A percentile compares a stretch with the other conserved stretches of the same genome.
phyloP scores from a whole-genome alignment of 169 alveolate genomes.

The Plasmodium relictum region DNA sequence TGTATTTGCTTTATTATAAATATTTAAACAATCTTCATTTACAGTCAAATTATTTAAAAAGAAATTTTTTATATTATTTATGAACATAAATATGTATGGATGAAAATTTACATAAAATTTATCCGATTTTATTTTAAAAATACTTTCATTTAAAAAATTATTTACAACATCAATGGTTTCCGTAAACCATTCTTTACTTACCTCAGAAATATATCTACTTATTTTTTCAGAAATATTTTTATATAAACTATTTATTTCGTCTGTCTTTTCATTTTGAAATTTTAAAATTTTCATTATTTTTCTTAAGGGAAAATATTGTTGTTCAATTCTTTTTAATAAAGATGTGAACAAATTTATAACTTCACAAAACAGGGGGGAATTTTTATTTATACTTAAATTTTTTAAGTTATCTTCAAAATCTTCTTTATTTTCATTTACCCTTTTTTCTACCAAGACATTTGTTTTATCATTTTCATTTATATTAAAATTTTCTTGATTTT shows the following conservation, averaged over 20 bases:
- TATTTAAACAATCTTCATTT: slow-evolving; percentile 54
- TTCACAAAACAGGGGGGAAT: slow-evolving; percentile 62
- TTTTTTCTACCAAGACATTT: neutral
- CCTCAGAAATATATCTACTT: slow-evolving; percentile 42
- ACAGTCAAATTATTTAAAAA: slow-evolving; percentile 54
- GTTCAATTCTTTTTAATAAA: slow-evolving; percentile 62
- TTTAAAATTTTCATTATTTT: slow-evolving; percentile 50
- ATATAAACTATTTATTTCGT: slow-evolving; percentile 36
- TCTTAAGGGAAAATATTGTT: slow-evolving; percentile 55
- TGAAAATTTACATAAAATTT: slow-evolving; percentile 68
- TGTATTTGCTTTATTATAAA: slow-evolving; percentile 50
- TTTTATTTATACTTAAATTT: slow-evolving; percentile 35
- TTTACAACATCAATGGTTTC: slow-evolving; percentile 69
- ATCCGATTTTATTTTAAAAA: slow-evolving; percentile 32
- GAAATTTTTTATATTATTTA: slow-evolving; percentile 45
- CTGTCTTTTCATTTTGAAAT: slow-evolving; percentile 47
- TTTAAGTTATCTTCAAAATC: slow-evolving; percentile 12
- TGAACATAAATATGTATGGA: slow-evolving; percentile 66
- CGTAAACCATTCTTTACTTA: slow-evolving; percentile 69
- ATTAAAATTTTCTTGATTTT: neutral
- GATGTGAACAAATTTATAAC: slow-evolving; percentile 58
- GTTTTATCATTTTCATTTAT: neutral
- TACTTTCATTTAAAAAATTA: slow-evolving; percentile 55
- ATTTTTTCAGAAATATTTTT: slow-evolving; percentile 38
- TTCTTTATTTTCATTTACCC: neutral